Percentiles rank a stretch among this genome's conserved stretches.
phyloP scores from a whole-genome alignment of 2,329 filamentous ascomycete genomes.

The Basipetospora chlamydospora region DNA sequence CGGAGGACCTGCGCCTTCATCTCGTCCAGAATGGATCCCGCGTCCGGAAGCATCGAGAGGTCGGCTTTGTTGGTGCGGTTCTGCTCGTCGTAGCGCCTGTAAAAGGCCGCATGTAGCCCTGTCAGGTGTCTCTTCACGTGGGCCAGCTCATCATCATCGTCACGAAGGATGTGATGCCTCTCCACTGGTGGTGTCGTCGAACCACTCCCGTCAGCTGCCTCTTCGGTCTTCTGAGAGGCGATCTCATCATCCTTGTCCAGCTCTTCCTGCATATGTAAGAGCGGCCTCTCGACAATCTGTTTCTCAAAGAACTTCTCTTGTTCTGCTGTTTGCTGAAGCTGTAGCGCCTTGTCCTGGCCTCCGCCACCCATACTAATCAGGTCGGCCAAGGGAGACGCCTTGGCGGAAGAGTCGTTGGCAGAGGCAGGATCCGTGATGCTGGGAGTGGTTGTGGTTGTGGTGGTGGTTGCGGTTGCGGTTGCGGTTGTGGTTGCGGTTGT shows the following conservation, averaged over 20 bases:
- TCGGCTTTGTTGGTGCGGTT: constrained; percentile 20
- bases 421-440: not conserved
- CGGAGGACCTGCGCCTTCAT: constrained; percentile 67
- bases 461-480: no score
- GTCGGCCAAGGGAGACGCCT: constrained; percentile 46
- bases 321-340: constrained; percentile 66
- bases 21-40: constrained; percentile 67
- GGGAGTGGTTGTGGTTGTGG: no score
- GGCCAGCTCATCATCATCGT: constrained; percentile 73
- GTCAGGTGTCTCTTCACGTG: constrained; percentile 64
- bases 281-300: constrained; percentile 74
- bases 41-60: constrained; percentile 55
- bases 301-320: constrained; percentile 80
- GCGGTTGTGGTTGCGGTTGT: no score
- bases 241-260: constrained; percentile 60
- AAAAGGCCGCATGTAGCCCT: constrained; percentile 66
- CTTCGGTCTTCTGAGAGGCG: constrained; percentile 14
- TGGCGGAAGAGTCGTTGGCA: constrained; percentile 1
- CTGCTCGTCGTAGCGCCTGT: constrained; percentile 56
- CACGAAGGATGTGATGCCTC: constrained; percentile 65
- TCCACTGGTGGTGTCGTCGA: constrained; percentile 15
- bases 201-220: constrained; percentile 12
- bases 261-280: constrained; percentile 84
- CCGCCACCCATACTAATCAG: constrained; percentile 57
- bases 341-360: constrained; percentile 49